Evolutionary conservation across 345 rosid species (phyloP).

Genomic region (Syzygium grande): DNA sequence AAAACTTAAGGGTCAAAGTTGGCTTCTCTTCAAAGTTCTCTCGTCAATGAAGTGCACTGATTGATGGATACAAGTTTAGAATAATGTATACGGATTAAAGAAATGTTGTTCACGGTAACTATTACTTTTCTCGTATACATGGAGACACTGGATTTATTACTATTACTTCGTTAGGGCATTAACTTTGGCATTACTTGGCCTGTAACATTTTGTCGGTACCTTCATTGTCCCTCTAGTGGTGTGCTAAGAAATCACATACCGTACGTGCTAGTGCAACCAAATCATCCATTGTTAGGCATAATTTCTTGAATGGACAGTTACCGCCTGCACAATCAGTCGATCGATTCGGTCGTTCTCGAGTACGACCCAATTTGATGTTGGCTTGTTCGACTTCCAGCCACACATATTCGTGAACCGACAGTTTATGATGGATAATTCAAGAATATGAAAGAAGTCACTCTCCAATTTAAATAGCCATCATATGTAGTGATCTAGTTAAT

Average conservation of each 20-base stretch:
- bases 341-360: background rate
- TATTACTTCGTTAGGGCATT: background rate
- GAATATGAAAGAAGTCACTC: background rate
- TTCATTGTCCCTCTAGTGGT: too few species aligned
- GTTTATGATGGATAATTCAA: background rate
- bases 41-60: too few species aligned
- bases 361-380: background rate
- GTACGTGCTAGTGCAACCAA: too few species aligned
- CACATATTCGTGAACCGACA: background rate
- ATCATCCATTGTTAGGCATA: background rate
- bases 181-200: background rate
- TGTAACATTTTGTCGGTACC: background rate
- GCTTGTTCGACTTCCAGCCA: background rate
- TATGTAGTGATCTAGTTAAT: background rate
- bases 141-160: background rate
- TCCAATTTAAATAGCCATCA: background rate
- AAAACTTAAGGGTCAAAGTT: too few species aligned
- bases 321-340: background rate
- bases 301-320: background rate
- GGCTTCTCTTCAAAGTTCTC: too few species aligned
- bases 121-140: background rate
- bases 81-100: too few species aligned
- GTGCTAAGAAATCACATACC: too few species aligned
- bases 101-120: too few species aligned
- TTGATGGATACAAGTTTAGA: too few species aligned